These are phyloP conservation scores for Penicillium bovifimosum DNA, from an alignment of 495 filamentous ascomycete genomes.

Conservation along the genomic window DNA sequence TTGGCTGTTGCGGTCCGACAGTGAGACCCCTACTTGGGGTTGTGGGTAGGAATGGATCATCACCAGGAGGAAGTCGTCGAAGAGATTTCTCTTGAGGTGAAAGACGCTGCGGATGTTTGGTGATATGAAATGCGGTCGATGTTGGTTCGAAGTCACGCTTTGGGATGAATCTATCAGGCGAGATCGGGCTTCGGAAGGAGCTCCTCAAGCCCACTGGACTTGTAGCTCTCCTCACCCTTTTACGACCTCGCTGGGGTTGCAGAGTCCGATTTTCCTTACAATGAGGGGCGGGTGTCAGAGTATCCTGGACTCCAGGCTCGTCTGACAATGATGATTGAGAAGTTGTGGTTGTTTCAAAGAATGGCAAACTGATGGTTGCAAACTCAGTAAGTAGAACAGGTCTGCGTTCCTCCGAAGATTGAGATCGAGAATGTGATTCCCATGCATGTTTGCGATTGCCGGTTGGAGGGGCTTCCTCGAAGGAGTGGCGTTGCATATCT, in stretches of 20 bases:
- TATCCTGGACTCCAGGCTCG: not conserved
- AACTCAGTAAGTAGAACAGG: constrained; percentile 16
- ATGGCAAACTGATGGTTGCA: constrained; percentile 16
- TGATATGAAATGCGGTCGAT: constrained; percentile 56
- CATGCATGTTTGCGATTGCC: constrained; percentile 8
- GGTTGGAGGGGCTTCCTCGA: constrained; percentile 15
- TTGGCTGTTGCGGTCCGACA: constrained; percentile 18
- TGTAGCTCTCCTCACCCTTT: constrained; percentile 8
- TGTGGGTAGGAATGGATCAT: constrained; percentile 60
- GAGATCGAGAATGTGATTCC: constrained; percentile 9
- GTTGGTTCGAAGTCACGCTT: constrained; percentile 40
- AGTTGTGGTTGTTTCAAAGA: constrained; percentile 13
- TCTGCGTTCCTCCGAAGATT: constrained; percentile 7
- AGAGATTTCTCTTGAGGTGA: constrained; percentile 56
- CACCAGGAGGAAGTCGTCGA: constrained; percentile 48
- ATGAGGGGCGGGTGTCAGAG: not conserved
- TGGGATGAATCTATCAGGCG: constrained; percentile 69
- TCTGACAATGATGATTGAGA: constrained; percentile 13
- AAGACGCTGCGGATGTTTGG: constrained; percentile 56
- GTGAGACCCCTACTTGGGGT: constrained; percentile 9
- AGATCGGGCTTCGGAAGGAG: constrained; percentile 15
- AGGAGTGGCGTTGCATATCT: constrained; percentile 24
- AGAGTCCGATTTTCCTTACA: constrained; percentile 12
- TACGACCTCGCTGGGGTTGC: constrained; percentile 15
- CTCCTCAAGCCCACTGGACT: not conserved